phyloP scores from a whole-genome alignment of 495 filamentous ascomycete species.

The Lasiosphaeriaceae sp. region DNA sequence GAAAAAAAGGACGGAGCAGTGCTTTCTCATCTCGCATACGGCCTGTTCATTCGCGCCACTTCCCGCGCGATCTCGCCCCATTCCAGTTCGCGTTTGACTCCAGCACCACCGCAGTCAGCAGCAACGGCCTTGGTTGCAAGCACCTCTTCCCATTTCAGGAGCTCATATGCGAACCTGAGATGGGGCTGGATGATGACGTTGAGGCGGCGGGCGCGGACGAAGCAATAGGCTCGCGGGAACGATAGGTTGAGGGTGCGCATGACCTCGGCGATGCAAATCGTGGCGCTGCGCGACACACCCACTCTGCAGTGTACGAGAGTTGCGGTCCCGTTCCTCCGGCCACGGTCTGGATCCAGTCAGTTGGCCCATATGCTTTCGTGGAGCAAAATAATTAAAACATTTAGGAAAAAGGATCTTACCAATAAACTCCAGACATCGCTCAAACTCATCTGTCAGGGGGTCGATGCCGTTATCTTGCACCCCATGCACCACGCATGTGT shows the following conservation, averaged over 20 bases:
- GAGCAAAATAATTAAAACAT: too few relatives aligned
- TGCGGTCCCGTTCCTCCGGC: conserved; percentile 69
- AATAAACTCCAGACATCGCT: conserved; percentile 85
- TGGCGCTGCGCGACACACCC: conserved; percentile 89
- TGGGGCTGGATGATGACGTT: conserved; percentile 64
- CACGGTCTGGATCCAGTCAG: conserved; percentile 55
- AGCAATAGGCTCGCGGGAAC: conserved; percentile 93
- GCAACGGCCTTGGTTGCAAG: conserved; percentile 27
- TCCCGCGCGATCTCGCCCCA: conserved; percentile 86
- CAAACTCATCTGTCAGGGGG: conserved; percentile 81
- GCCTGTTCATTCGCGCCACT: conserved; percentile 92
- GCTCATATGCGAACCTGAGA: conserved; percentile 59
- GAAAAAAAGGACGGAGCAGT: not conserved
- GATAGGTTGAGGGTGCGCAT: conserved; percentile 77
- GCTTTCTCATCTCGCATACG: conserved; percentile 57
- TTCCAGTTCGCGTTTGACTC: conserved; percentile 71
- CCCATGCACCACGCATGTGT: conserved; percentile 71
- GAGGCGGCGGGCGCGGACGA: conserved; percentile 83
- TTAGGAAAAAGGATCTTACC: too few relatives aligned
- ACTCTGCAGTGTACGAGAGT: conserved; percentile 96
- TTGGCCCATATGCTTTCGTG: not conserved
- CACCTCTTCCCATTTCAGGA: conserved; percentile 92
- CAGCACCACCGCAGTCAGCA: conserved; percentile 2
- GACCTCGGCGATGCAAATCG: conserved; percentile 97
- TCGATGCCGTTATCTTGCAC: conserved; percentile 98